A percentile compares a stretch with the other conserved stretches of the same genome.
These are phyloP conservation scores for Vaccinium corymbosum DNA, from an alignment of 148 eudicot genomes.

Conservation along the genomic window DNA sequence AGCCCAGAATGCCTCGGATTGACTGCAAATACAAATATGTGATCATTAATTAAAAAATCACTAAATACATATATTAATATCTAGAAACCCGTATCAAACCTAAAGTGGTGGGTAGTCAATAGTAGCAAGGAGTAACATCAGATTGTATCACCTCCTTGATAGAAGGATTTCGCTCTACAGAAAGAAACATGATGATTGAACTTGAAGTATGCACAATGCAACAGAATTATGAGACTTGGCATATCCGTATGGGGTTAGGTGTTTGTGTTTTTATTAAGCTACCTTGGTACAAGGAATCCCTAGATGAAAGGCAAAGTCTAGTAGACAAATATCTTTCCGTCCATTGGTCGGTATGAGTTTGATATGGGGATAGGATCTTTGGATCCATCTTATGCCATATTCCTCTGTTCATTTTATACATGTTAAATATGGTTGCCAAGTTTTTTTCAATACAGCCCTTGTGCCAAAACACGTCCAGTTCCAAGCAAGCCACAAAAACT, in stretches of 20 bases:
- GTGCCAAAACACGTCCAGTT: too few relatives aligned
- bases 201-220: neutral
- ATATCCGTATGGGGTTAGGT: neutral
- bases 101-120: slow-evolving; percentile 71
- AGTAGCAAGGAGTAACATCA: slow-evolving; percentile 72
- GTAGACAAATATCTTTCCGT: too few relatives aligned
- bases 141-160: slow-evolving; percentile 61
- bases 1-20: too few relatives aligned
- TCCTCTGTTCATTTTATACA: neutral
- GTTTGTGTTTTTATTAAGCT: neutral
- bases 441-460: too few relatives aligned
- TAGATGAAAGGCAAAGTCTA: too few relatives aligned
- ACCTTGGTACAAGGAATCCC: neutral
- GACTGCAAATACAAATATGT: slow-evolving; percentile 10
- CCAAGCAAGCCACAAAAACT: too few relatives aligned
- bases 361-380: too few relatives aligned
- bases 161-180: slow-evolving; percentile 76
- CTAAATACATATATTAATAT: neutral
- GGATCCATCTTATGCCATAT: neutral
- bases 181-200: slow-evolving; percentile 7
- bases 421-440: too few relatives aligned
- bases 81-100: slow-evolving; percentile 25
- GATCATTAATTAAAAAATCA: neutral
- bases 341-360: neutral
- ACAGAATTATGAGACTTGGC: neutral